Evolutionary conservation across 1,139 yeast genomes (phyloP).

Genomic region (Wickerhamomyces sp.): DNA sequence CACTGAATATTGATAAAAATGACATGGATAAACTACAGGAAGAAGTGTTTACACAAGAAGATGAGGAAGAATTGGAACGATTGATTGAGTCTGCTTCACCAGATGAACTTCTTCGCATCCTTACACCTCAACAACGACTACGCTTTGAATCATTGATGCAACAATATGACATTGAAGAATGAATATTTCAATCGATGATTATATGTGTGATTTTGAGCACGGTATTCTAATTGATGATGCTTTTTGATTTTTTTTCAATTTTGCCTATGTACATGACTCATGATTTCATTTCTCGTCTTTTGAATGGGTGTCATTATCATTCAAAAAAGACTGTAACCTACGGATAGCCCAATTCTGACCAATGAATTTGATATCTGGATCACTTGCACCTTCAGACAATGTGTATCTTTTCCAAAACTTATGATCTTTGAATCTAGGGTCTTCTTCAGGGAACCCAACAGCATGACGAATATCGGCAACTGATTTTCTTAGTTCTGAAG

Average conservation of each 20-base stretch:
- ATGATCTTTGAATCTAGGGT: slow-evolving; percentile 59
- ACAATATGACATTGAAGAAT: slow-evolving; percentile 3
- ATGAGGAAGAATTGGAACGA: neutral
- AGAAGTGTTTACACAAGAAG: slow-evolving; percentile 1
- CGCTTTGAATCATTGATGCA: slow-evolving; percentile 1
- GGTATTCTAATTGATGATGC: no score
- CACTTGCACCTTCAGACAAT: slow-evolving; percentile 56
- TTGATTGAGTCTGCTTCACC: slow-evolving; percentile 2
- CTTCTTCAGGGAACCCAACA: slow-evolving; percentile 52
- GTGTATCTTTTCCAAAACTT: slow-evolving; percentile 71
- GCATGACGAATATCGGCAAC: slow-evolving; percentile 56
- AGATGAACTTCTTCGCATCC: neutral
- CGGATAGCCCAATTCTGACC: slow-evolving; percentile 81
- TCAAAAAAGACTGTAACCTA: slow-evolving; percentile 55
- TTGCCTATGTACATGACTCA: neutral
- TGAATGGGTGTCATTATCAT: slow-evolving; percentile 24
- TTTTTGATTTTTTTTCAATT: neutral
- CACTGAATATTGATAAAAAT: neutral
- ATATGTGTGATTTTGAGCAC: no score
- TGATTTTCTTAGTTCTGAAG: slow-evolving; percentile 60
- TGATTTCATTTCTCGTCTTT: slow-evolving; percentile 1
- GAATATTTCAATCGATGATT: neutral
- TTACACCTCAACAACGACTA: slow-evolving; percentile 1
- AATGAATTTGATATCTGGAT: slow-evolving; percentile 60
- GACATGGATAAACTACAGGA: neutral